phyloP scores from a whole-genome alignment of 257 asterid species.

The Solanum chilense region DNA sequence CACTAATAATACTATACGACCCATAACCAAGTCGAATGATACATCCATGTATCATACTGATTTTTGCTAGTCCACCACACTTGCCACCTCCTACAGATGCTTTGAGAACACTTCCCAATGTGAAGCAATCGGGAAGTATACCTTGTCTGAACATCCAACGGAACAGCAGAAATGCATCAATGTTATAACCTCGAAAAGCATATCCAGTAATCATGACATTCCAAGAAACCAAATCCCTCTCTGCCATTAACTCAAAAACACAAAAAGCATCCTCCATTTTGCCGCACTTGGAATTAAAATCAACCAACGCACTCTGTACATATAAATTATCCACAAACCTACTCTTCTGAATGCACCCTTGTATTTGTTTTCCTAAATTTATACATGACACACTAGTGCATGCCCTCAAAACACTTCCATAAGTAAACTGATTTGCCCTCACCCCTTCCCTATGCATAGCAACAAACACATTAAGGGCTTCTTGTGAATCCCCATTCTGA shows the following conservation, averaged over 20 bases:
- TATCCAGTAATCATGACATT: constrained; percentile 53
- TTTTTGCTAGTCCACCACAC: constrained; percentile 6
- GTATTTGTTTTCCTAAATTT: constrained; percentile 37
- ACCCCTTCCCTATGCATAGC: constrained; percentile 33
- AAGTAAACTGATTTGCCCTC: constrained; percentile 48
- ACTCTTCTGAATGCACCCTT: constrained; percentile 36
- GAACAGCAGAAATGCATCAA: constrained; percentile 20
- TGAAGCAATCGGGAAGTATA: constrained; percentile 41
- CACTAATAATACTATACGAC: constrained; percentile 14
- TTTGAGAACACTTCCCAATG: constrained; percentile 44
- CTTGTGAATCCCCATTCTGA: constrained; percentile 18
- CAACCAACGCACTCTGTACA: constrained; percentile 52
- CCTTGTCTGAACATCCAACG: constrained; percentile 40
- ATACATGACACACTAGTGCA: constrained; percentile 26
- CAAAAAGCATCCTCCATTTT: constrained; percentile 33
- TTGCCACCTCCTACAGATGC: constrained; percentile 14
- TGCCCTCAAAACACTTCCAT: constrained; percentile 41
- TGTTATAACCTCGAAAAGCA: constrained; percentile 19
- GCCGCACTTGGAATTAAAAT: constrained; percentile 50
- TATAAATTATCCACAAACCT: constrained; percentile 29
- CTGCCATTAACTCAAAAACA: constrained; percentile 28
- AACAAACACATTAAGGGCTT: constrained; percentile 27
- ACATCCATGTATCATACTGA: constrained; percentile 27
- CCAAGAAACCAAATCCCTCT: constrained; percentile 50
- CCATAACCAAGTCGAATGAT: constrained; percentile 29